phyloP scores from a whole-genome alignment of 1,139 yeast genomes.

The Lodderomyces orthopsilosis region DNA sequence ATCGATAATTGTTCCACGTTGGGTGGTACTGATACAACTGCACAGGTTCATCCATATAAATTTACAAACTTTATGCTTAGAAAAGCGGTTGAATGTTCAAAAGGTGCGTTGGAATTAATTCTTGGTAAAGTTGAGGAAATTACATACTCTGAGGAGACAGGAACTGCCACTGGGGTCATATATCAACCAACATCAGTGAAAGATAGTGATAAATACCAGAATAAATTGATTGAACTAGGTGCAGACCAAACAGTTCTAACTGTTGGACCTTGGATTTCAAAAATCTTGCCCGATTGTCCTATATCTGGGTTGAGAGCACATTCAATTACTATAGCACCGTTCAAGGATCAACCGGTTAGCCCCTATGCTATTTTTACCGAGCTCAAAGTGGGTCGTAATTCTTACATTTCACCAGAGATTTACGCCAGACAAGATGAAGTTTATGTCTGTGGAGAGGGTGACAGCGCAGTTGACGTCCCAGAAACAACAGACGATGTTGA shows the following conservation, averaged over 20 bases:
- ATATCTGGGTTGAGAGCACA: constrained; percentile 91
- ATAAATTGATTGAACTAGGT: constrained; percentile 35
- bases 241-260: constrained; percentile 82
- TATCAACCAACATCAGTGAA: constrained; percentile 60
- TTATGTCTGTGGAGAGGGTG: constrained; percentile 97
- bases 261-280: constrained; percentile 96
- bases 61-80: constrained; percentile 79
- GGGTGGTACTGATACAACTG: constrained; percentile 87
- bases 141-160: constrained; percentile 57
- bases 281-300: constrained; percentile 86
- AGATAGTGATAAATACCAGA: constrained; percentile 22
- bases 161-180: constrained; percentile 63
- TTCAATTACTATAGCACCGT: constrained; percentile 87
- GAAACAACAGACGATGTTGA: constrained; percentile 93
- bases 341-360: constrained; percentile 64
- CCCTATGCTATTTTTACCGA: constrained; percentile 96
- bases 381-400: constrained; percentile 60
- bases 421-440: constrained; percentile 96
- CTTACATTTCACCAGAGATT: constrained; percentile 85
- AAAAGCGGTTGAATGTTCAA: constrained; percentile 66
- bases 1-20: constrained; percentile 74
- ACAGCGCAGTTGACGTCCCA: constrained; percentile 84
- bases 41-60: constrained; percentile 94
- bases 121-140: constrained; percentile 80
- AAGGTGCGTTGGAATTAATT: constrained; percentile 80